Evolutionary conservation across 192 early-diverging fungal species (phyloP), one percentile per base, ranked within the genome.

Genomic region (Coemansia interrupta): DNA sequence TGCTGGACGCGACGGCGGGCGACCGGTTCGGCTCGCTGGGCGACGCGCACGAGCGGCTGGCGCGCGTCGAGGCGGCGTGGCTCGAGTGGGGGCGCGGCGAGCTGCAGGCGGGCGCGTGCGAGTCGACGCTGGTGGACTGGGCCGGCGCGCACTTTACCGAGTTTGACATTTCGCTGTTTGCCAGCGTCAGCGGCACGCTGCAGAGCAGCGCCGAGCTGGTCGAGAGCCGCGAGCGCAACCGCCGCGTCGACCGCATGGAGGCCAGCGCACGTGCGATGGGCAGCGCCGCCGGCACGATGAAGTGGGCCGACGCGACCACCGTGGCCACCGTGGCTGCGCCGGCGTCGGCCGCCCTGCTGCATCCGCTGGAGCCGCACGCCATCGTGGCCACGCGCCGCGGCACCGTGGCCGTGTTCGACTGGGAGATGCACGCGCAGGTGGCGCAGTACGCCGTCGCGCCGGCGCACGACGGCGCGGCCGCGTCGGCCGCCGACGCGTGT

Each of bases 301-400:
- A 63, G 26, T 77, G 74, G 70, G 36, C 53, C 10, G 66, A 68
- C 44, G 58, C 89, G 42, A 62, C 63, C 0, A 22, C 77, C 0
- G 67, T 73, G 24, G 77, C 53, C 0, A 29, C 40, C 20, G 53
- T 50, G 18, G 38, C 57, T 7, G 47, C 13, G 6, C 29, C 52
- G 15, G 61, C 77, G 0, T 54, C 61, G 15, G 45, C 60, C 11
- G 66, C 77, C 19, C 64, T 84, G 2, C 87, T 94, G 76, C 95
- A 98, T 66, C 85, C 86, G 45, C 91, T 87, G 63, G 93, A 96
- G 68, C 85, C 88, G 17, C 90, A 95, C 69, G 74, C 93, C 32
- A 75, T 93, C 2, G 85, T 85, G 38, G 87, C 91, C 9, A 88
- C 91, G 63, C 82, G 83, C 23, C 80, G 82, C 43, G 83, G 89